Conservation (phyloP, 106 monocot species). For the Allium sativum region DNA sequence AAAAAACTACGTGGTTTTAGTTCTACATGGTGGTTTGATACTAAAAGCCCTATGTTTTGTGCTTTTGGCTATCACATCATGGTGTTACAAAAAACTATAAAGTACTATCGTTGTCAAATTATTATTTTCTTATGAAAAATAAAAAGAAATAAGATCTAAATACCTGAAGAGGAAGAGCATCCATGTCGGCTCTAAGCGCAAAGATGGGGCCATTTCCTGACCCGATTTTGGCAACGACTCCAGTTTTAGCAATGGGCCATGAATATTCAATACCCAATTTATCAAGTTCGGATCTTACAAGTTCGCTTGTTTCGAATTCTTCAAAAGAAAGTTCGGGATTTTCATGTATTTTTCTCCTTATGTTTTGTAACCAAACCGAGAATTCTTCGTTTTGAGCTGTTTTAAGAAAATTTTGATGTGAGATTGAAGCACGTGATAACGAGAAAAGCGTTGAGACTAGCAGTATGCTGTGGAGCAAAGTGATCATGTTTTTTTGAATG, state of each 20-base stretch:
- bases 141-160: too few species aligned
- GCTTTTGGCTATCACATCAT: too few species aligned
- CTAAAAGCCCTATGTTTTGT: too few species aligned
- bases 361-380: constrained; percentile 40
- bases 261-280: constrained; percentile 45
- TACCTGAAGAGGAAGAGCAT: constrained; percentile 60
- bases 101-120: too few species aligned
- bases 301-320: constrained; percentile 62
- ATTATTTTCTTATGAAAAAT: too few species aligned
- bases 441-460: not conserved
- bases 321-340: constrained; percentile 70
- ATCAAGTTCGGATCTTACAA: constrained; percentile 64
- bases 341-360: constrained; percentile 67
- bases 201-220: constrained; percentile 46
- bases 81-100: too few species aligned
- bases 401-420: constrained; percentile 20
- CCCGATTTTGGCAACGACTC: constrained; percentile 61
- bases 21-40: too few species aligned
- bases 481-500: too few species aligned
- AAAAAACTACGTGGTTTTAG: too few species aligned
- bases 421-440: constrained; percentile 1
- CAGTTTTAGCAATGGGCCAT: constrained; percentile 67
- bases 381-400: constrained; percentile 31
- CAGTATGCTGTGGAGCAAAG: not conserved
- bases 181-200: constrained; percentile 63